A percentile compares a stretch with the other conserved stretches of the same genome.
These are phyloP conservation scores for Coemansia sp. DNA, from an alignment of 192 early-diverging fungal species.

Conservation along the genomic window DNA sequence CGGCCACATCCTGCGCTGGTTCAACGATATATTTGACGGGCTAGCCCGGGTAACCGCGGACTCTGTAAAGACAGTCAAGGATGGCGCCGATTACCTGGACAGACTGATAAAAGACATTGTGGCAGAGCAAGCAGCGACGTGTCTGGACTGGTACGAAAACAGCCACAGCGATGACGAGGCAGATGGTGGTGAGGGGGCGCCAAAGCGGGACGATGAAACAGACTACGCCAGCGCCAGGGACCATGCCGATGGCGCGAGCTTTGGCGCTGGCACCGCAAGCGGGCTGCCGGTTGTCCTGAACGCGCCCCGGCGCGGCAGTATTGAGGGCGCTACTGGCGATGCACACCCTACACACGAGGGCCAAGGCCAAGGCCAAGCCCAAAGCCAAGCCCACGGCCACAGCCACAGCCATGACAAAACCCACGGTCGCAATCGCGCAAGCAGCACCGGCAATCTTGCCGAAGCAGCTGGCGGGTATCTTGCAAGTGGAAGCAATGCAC, in stretches of 20 bases:
- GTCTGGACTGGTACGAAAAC: slow-evolving; percentile 50
- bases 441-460: not conserved
- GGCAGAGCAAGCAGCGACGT: slow-evolving; percentile 80
- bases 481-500: not conserved
- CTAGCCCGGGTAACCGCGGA: slow-evolving; percentile 86
- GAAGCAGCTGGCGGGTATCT: not conserved
- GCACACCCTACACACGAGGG: too few relatives aligned
- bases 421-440: not conserved
- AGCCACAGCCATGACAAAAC: too few relatives aligned
- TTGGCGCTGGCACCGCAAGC: not conserved
- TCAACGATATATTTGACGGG: slow-evolving; percentile 97
- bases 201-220: not conserved
- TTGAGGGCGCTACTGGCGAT: not conserved
- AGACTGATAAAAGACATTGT: slow-evolving; percentile 97
- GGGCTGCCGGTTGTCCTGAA: too few relatives aligned
- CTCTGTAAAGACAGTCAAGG: slow-evolving; percentile 86
- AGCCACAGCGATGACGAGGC: not conserved
- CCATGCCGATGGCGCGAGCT: not conserved
- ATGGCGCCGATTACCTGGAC: slow-evolving; percentile 91
- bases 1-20: slow-evolving; percentile 81
- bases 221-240: not conserved
- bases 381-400: not conserved
- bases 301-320: slow-evolving; percentile 2
- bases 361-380: not conserved
- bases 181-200: not conserved